Evolutionary conservation across 2,329 filamentous ascomycete genomes (phyloP).

Genomic region (Apiospora malaysiana): DNA sequence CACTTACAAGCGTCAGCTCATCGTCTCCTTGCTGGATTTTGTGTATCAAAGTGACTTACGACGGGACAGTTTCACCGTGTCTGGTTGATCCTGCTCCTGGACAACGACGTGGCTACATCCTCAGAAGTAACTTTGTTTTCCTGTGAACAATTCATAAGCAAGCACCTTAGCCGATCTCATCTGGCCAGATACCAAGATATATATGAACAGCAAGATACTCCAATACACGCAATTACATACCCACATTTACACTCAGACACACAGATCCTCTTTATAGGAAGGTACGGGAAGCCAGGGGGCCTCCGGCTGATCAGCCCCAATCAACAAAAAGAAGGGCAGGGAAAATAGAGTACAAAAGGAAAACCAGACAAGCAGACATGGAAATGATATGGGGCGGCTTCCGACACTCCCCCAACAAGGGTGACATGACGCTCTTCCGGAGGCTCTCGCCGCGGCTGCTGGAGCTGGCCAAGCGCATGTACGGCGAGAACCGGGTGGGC

Average conservation of each 20-base stretch:
- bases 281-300: background rate
- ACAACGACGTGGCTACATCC: background rate
- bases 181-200: background rate
- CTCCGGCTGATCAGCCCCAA: background rate
- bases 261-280: background rate
- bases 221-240: background rate
- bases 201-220: background rate
- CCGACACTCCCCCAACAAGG: slow-evolving; percentile 21
- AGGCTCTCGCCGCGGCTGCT: slow-evolving; percentile 17
- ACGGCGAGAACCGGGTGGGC: slow-evolving; percentile 20
- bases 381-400: slow-evolving; percentile 22
- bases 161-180: background rate
- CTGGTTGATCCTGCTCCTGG: background rate
- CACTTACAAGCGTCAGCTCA: background rate
- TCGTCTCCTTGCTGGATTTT: background rate
- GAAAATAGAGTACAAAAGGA: background rate
- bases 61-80: background rate
- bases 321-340: background rate
- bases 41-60: background rate
- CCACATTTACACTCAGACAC: no score
- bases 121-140: background rate
- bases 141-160: background rate
- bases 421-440: slow-evolving; percentile 20
- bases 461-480: slow-evolving; percentile 22
- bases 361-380: slow-evolving; percentile 7